These are phyloP conservation scores for Harrya chromipes DNA, from an alignment of 768 basidiomycete species.

Conservation along the genomic window DNA sequence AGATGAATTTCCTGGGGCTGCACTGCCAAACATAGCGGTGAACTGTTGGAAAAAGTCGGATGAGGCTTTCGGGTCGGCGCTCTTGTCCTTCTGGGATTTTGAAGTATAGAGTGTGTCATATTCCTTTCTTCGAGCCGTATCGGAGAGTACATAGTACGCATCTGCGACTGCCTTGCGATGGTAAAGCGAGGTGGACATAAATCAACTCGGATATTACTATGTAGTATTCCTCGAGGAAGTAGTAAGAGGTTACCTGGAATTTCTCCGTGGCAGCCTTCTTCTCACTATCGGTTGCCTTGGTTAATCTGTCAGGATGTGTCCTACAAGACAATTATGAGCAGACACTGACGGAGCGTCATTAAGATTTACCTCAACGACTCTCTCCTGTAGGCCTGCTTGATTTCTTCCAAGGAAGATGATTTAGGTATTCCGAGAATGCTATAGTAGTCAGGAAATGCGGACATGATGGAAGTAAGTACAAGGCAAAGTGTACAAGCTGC, in stretches of 20 bases:
- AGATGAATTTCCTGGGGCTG: slow-evolving; percentile 25
- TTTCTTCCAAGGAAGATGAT: slow-evolving; percentile 64
- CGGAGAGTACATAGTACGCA: slow-evolving; percentile 91
- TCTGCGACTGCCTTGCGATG: slow-evolving; percentile 72
- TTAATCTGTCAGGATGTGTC: slow-evolving; percentile 86
- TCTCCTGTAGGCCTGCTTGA: slow-evolving; percentile 74
- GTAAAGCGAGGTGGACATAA: neutral
- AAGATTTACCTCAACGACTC: slow-evolving; percentile 64
- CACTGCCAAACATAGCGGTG: slow-evolving; percentile 61
- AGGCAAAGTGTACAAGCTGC: slow-evolving; percentile 4
- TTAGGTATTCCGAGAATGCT: slow-evolving; percentile 51
- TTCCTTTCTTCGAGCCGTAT: slow-evolving; percentile 65
- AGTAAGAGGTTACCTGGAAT: slow-evolving; percentile 64
- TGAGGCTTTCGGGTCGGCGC: slow-evolving; percentile 64
- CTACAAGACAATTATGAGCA: slow-evolving; percentile 37
- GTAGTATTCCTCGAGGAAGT: neutral
- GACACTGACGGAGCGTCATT: neutral
- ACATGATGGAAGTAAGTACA: slow-evolving; percentile 45
- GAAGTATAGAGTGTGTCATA: slow-evolving; percentile 68
- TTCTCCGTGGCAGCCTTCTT: slow-evolving; percentile 74
- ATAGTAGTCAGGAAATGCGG: slow-evolving; percentile 81
- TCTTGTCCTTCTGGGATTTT: slow-evolving; percentile 47
- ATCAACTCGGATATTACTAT: slow-evolving; percentile 20
- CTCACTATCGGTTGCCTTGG: slow-evolving; percentile 66
- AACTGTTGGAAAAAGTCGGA: slow-evolving; percentile 77